A percentile compares a stretch with the other conserved stretches of the same genome.
These are phyloP conservation scores for Ashbya aceris DNA, from an alignment of 1,139 yeast genomes.

Conservation along the genomic window DNA sequence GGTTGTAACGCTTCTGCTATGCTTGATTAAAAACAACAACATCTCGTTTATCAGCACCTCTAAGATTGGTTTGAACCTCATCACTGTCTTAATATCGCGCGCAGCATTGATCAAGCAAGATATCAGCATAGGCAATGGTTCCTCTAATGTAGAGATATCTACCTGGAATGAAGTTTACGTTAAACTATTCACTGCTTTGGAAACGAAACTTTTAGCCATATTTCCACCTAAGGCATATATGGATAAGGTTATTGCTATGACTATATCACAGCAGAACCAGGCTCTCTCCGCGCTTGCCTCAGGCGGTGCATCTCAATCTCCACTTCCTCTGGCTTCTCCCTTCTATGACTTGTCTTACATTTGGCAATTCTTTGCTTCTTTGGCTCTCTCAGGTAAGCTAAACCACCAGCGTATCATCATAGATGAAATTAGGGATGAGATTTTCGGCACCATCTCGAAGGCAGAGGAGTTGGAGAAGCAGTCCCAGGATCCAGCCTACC, in stretches of 20 bases:
- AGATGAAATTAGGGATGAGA: slow-evolving; percentile 89
- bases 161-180: slow-evolving; percentile 83
- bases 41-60: slow-evolving; percentile 71
- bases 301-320: background rate
- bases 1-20: slow-evolving; percentile 71
- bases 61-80: slow-evolving; percentile 75
- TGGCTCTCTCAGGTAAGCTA: slow-evolving; percentile 85
- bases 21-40: slow-evolving; percentile 62
- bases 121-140: slow-evolving; percentile 43
- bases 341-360: slow-evolving; percentile 73
- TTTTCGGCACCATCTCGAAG: slow-evolving; percentile 77
- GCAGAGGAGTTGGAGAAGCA: slow-evolving; percentile 50
- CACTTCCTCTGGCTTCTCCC: slow-evolving; percentile 4
- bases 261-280: slow-evolving; percentile 7
- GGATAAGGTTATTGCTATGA: slow-evolving; percentile 14
- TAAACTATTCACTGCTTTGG: slow-evolving; percentile 67
- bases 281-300: slow-evolving; percentile 7
- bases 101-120: slow-evolving; percentile 92
- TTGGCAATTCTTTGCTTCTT: slow-evolving; percentile 95
- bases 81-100: slow-evolving; percentile 82
- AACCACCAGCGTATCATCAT: slow-evolving; percentile 92
- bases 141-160: slow-evolving; percentile 37
- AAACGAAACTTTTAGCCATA: slow-evolving; percentile 65
- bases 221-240: slow-evolving; percentile 61
- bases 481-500: slow-evolving; percentile 39